phyloP scores from a whole-genome alignment of 179 eudicot species.

The Silene vulgaris region DNA sequence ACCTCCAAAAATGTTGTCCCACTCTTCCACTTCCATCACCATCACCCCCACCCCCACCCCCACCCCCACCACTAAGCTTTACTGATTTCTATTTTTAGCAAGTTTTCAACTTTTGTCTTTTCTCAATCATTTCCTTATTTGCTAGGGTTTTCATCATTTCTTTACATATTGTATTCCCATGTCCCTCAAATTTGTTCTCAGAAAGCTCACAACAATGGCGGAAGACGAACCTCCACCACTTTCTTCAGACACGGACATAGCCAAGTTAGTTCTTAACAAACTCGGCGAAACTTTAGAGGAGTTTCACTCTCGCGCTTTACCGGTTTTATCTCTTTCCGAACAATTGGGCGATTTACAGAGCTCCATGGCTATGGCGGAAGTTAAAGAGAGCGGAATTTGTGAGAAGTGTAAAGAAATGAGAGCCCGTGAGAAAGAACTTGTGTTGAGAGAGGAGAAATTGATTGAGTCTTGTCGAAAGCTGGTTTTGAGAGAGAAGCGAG shows the following conservation, averaged over 20 bases:
- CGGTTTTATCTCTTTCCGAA: background rate
- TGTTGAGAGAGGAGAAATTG: constrained; percentile 11
- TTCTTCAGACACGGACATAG: background rate
- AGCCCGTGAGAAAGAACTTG: constrained; percentile 12
- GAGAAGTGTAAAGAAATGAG: background rate
- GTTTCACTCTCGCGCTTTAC: background rate
- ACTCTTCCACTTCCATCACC: background rate
- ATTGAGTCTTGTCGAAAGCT: constrained; percentile 7
- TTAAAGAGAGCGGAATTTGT: background rate
- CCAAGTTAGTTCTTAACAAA: constrained; percentile 3
- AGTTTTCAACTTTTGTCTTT: background rate
- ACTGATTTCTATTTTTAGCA: background rate
- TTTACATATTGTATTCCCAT: background rate
- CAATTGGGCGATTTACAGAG: background rate
- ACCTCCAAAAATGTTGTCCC: background rate
- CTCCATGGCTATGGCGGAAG: background rate
- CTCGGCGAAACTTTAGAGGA: background rate
- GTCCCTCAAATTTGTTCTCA: background rate
- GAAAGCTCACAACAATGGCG: constrained; percentile 8
- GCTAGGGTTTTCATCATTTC: background rate
- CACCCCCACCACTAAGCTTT: background rate
- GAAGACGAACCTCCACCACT: background rate
- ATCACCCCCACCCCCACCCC: background rate
- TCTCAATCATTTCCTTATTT: background rate
- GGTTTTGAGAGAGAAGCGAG: constrained; percentile 10